These are phyloP conservation scores for Tephrocybe sp. DNA, from an alignment of 768 basidiomycete genomes.

Conservation along the genomic window DNA sequence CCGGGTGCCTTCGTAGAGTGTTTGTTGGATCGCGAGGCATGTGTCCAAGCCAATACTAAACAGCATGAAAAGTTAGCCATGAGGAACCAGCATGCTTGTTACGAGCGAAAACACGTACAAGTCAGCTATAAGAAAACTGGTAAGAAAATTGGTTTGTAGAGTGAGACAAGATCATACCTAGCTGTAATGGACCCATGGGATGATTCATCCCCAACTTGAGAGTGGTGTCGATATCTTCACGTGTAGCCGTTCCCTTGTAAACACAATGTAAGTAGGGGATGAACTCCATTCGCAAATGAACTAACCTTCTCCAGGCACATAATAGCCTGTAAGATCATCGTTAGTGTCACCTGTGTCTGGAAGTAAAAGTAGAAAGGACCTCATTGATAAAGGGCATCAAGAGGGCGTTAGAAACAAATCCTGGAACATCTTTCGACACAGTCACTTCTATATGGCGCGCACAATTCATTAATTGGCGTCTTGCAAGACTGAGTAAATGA, in stretches of 20 bases:
- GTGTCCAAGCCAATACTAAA: slow-evolving; percentile 95
- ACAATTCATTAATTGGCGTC: not conserved
- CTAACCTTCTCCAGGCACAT: slow-evolving; percentile 87
- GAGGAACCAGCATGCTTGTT: not conserved
- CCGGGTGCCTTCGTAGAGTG: slow-evolving; percentile 82
- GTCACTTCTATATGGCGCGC: slow-evolving; percentile 69
- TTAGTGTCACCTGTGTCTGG: not conserved
- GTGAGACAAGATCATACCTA: slow-evolving; percentile 46
- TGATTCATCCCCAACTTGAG: slow-evolving; percentile 92
- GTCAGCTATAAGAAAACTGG: slow-evolving; percentile 38
- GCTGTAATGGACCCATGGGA: slow-evolving; percentile 91
- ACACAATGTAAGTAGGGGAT: not conserved
- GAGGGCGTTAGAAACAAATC: slow-evolving; percentile 92
- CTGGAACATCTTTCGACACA: slow-evolving; percentile 88
- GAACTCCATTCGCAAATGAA: not conserved
- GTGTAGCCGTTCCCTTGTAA: slow-evolving; percentile 81
- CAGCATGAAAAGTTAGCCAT: slow-evolving; percentile 4
- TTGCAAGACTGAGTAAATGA: not conserved
- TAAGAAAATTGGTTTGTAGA: not conserved
- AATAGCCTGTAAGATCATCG: slow-evolving; percentile 61
- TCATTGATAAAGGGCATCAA: slow-evolving; percentile 99
- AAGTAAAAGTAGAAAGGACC: slow-evolving; percentile 32
- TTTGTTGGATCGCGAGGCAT: slow-evolving; percentile 90
- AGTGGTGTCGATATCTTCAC: slow-evolving; percentile 95
- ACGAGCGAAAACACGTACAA: slow-evolving; percentile 41